phyloP scores from a whole-genome alignment of 441 rosid species.

The Pelargonium cotyledonis region DNA sequence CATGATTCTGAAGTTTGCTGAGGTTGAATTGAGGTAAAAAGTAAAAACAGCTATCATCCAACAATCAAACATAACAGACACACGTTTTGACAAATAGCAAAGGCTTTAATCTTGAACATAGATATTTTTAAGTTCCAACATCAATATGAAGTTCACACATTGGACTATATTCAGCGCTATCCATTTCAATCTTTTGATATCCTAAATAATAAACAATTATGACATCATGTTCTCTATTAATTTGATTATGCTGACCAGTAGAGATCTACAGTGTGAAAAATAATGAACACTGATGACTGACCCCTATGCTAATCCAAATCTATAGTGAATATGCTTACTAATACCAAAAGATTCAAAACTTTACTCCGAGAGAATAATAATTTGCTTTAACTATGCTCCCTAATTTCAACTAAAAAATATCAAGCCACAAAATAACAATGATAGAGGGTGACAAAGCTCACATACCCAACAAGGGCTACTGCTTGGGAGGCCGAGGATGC shows the following conservation, averaged over 20 bases:
- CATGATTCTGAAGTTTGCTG: background rate
- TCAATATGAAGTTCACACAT: background rate
- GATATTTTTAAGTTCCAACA: background rate
- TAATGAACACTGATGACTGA: background rate
- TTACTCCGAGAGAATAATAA: too few relatives aligned
- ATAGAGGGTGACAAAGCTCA: background rate
- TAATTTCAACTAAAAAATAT: background rate
- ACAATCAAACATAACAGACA: background rate
- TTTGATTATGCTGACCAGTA: background rate
- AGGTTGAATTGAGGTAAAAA: background rate
- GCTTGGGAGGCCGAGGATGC: slow-evolving; percentile 76
- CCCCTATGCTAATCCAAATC: background rate
- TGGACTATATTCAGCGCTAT: background rate
- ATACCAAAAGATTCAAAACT: background rate
- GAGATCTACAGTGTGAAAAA: background rate
- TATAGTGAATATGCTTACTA: background rate
- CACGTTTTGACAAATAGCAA: background rate
- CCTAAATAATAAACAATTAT: background rate
- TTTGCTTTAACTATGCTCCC: background rate
- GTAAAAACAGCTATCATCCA: background rate
- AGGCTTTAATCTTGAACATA: background rate
- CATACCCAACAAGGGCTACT: slow-evolving; percentile 78
- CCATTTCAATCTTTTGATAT: background rate
- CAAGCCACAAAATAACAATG: background rate
- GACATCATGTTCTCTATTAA: background rate